Base-by-base conservation (phyloP, 2,329 filamentous ascomycete species). In the Scedosporium dehoogii region DNA sequence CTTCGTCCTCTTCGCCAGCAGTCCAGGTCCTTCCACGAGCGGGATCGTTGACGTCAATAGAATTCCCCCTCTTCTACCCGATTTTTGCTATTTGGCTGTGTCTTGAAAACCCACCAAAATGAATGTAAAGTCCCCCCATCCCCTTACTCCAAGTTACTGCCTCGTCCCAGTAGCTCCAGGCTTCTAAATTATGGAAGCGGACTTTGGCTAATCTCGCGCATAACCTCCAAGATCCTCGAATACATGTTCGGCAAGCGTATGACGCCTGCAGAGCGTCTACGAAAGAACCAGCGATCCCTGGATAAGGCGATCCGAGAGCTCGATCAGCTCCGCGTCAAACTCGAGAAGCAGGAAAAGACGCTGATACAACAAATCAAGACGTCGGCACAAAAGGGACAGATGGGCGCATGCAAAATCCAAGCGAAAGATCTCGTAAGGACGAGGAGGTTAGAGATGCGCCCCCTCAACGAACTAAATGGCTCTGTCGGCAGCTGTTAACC, bases 201-300 rank as follows among this genome's bases (percentile, higher is more conserved):
- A 56, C 51, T 51, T 14, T n/a, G 16, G 44, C 44, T 51, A 29
- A 25, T 46, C 42, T 46, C 14, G 23, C 48, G 48, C 48, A 14
- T 58, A 64, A 61, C 68, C 58, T 59, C 58, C 55, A 69, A 97
- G 91, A 91, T 97, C 73, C 85, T 99, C 65, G 94, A 99, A 85
- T 99, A 94, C 92, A 93, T 93, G 46, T 99, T 99, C 73, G 94
- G 94, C 68, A 97, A 97, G 85, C 94, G 94, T 76, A 96, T 97
- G 85, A 99, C 94, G 81, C 93, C 94, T 3, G 91, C 92, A 25
- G 90, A 94, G 82, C 88, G 90, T 74, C 81, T 93, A 74, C 87
- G 90, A 75, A 93, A 93, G 81, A 96, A 99, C 76, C 94, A 97
- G 78, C 86, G 94, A 70, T 92, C 94, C 68, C 87, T 99, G 66